These are phyloP conservation scores for Priceomyces haplophilus DNA, from an alignment of 805 yeast species.

Conservation along the genomic window DNA sequence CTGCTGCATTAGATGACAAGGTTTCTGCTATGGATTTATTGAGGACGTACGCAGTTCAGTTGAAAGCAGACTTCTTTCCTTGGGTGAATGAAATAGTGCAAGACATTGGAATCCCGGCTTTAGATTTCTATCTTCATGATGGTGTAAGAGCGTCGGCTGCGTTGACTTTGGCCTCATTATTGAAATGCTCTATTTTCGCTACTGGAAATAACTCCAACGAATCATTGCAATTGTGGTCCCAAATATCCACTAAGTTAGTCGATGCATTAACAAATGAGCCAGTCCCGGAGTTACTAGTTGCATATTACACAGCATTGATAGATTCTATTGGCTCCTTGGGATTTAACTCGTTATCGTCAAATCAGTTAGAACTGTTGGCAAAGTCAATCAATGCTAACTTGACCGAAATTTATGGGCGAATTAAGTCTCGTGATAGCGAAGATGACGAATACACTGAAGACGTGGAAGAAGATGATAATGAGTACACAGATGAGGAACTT, in stretches of 20 bases:
- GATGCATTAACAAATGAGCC: conserved; percentile 74
- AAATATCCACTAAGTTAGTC: conserved; percentile 63
- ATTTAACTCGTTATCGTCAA: conserved; percentile 52
- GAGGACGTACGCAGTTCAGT: conserved; percentile 77
- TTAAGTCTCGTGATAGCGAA: conserved; percentile 65
- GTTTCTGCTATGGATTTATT: conserved; percentile 87
- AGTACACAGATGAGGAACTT: conserved; percentile 87
- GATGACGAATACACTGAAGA: conserved; percentile 90
- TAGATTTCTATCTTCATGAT: conserved; percentile 88
- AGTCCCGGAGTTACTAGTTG: conserved; percentile 74
- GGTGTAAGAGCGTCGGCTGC: conserved; percentile 94
- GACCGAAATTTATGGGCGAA: conserved; percentile 66
- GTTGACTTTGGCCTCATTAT: conserved; percentile 71
- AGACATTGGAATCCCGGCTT: conserved; percentile 81
- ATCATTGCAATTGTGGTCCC: conserved; percentile 67
- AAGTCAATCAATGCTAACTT: conserved; percentile 59
- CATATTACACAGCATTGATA: conserved; percentile 69
- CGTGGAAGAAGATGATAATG: conserved; percentile 75
- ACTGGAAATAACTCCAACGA: conserved; percentile 57
- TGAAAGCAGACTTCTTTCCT: conserved; percentile 78
- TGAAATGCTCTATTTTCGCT: conserved; percentile 59
- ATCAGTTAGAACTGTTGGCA: conserved; percentile 55
- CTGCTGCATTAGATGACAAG: conserved; percentile 92
- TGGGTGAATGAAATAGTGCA: conserved; percentile 75
- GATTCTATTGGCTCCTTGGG: conserved; percentile 68